Evolutionary conservation across 768 basidiomycete genomes (phyloP).

Genomic region (Sistotremastrum suecicum): DNA sequence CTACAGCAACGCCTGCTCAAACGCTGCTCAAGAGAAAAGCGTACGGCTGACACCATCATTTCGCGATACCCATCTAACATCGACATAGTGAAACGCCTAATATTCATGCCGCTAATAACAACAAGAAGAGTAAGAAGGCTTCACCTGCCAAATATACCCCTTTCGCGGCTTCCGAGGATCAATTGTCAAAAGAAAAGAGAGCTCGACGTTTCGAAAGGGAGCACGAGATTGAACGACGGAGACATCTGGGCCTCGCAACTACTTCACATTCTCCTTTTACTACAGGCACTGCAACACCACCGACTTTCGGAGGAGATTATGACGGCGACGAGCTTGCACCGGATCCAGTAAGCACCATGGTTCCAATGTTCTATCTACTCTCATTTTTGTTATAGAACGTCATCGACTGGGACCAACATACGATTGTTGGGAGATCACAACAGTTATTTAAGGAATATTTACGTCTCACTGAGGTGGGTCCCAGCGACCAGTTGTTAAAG

Average conservation of each 20-base stretch:
- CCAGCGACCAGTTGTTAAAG: slow-evolving; percentile 1
- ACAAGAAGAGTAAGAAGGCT: slow-evolving; percentile 33
- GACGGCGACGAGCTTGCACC: slow-evolving; percentile 51
- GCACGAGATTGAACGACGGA: slow-evolving; percentile 72
- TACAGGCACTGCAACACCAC: slow-evolving; percentile 20
- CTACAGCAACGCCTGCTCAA: slow-evolving; percentile 28
- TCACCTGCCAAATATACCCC: slow-evolving; percentile 24
- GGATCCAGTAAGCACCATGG: slow-evolving; percentile 34
- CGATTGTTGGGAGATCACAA: slow-evolving; percentile 83
- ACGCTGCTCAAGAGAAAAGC: slow-evolving; percentile 55
- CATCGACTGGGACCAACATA: slow-evolving; percentile 90
- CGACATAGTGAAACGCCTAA: slow-evolving; percentile 23
- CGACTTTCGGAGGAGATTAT: too few relatives aligned
- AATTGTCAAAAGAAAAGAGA: slow-evolving; percentile 56
- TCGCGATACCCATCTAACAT: background rate
- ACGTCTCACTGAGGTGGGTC: slow-evolving; percentile 71
- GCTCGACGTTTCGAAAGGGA: slow-evolving; percentile 86
- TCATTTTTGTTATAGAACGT: slow-evolving; percentile 51
- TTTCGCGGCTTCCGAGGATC: slow-evolving; percentile 32
- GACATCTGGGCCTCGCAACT: slow-evolving; percentile 26
- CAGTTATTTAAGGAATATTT: slow-evolving; percentile 95
- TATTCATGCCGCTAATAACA: slow-evolving; percentile 18
- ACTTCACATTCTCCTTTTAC: slow-evolving; percentile 30
- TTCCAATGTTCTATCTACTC: slow-evolving; percentile 7
- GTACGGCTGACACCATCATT: slow-evolving; percentile 22